Evolutionary conservation across 1,139 yeast species (phyloP), one percentile per base, ranked within the genome.

Genomic region (Trichomonascaceae sp.): DNA sequence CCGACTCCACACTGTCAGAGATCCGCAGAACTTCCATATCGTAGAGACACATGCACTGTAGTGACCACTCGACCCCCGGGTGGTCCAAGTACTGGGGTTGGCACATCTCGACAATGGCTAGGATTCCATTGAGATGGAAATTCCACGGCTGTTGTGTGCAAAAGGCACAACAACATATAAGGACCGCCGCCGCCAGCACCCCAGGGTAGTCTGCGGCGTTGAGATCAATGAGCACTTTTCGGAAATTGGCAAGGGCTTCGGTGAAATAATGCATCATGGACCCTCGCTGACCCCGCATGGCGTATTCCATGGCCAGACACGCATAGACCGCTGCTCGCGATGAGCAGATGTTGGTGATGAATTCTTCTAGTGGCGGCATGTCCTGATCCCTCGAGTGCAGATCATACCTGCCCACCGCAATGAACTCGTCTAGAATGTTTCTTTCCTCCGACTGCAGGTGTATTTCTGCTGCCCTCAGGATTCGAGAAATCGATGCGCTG

Each of bases 101-200:
- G 28, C 28, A 17, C 5, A 26, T 22, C 16, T 30, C 33, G 13
- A 30, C 16, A 8, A 30, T 25, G 16, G 33, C 33, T n/a, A 30
- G 13, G n/a, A 30, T 30, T 4, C 33, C 33, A 30, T 26, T 29
- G 11, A 26, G 26, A 30, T 30, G 33, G 14, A 30, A 17, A 13
- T 22, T 23, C 33, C 33, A 30, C 3, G 33, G 33, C 33, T 30
- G 33, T 13, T 30, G 28, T 4, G 27, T 17, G 9, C 26, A 30
- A 16, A 30, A 30, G 4, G 33, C 27, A 15, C 28, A 23, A 13
- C 28, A 30, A 18, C 33, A 30, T 14, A 26, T 30, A 13, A 30
- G 22, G 6, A 26, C 28, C 9, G 33, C 33, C 14, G 33, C 33
- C 18, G 23, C 16, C n/a, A 30, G 13, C 8, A 17, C 28, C 9